These are phyloP conservation scores for Aspergillus nidulans DNA, from an alignment of 495 filamentous ascomycete genomes.

Conservation along the genomic window DNA sequence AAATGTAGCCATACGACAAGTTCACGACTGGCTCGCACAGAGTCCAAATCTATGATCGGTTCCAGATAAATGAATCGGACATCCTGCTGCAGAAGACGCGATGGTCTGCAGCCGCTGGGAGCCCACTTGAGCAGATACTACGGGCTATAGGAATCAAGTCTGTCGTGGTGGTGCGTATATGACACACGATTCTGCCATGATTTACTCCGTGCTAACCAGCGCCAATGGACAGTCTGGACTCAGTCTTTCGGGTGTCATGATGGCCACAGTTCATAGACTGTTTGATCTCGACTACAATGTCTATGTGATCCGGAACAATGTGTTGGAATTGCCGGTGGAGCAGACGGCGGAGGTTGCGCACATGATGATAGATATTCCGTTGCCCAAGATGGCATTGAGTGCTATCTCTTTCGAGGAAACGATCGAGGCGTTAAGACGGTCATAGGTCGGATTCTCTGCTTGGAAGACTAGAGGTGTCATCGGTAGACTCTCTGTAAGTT, in stretches of 20 bases:
- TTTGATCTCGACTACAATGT: constrained; percentile 44
- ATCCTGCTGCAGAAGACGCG: constrained; percentile 39
- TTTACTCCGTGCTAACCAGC: no score
- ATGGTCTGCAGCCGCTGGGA: constrained; percentile 39
- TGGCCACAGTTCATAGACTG: constrained; percentile 39
- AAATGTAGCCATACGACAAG: no score
- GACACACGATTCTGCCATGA: no score
- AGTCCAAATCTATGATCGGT: no score
- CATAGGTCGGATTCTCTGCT: no score
- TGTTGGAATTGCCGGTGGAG: constrained; percentile 36
- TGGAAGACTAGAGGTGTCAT: no score
- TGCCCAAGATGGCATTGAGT: constrained; percentile 30
- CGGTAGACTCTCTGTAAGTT: no score
- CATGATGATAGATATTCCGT: constrained; percentile 23
- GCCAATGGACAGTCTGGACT: constrained; percentile 35
- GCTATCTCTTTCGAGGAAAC: constrained; percentile 23
- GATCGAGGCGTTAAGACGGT: no score
- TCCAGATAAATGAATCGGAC: constrained; percentile 26
- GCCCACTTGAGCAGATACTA: constrained; percentile 40
- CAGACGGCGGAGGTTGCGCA: constrained; percentile 18
- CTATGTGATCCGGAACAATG: constrained; percentile 41
- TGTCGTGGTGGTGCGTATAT: constrained; percentile 33
- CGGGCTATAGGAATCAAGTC: constrained; percentile 36
- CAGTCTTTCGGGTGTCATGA: constrained; percentile 38
- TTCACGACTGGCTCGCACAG: no score